Percentiles rank a stretch among this genome's conserved stretches.
Evolutionary conservation across 805 yeast species (phyloP).

Genomic region (Zygosaccharomyces bisporus): DNA sequence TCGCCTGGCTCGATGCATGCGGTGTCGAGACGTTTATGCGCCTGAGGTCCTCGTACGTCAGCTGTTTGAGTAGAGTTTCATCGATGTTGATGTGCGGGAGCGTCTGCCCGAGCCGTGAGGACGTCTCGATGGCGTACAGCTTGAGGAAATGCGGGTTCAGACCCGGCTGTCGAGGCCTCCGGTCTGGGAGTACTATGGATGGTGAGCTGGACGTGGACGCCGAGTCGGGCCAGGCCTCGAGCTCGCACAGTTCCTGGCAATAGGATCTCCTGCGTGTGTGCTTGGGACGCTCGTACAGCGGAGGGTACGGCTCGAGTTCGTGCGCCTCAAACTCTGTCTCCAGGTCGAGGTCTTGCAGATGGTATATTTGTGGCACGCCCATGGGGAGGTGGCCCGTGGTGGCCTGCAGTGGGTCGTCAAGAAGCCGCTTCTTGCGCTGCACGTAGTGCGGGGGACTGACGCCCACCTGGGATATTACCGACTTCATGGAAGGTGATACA

Average conservation of each 20-base stretch:
- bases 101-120: slow-evolving; percentile 21
- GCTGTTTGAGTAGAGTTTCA: slow-evolving; percentile 25
- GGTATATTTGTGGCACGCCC: slow-evolving; percentile 2
- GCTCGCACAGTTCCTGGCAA: slow-evolving; percentile 14
- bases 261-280: not conserved
- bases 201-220: not conserved
- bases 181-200: slow-evolving; percentile 20
- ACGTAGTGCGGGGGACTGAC: slow-evolving; percentile 1
- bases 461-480: slow-evolving; percentile 26
- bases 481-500: slow-evolving; percentile 27
- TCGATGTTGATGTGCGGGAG: slow-evolving; percentile 34
- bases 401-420: slow-evolving; percentile 3
- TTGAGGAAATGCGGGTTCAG: slow-evolving; percentile 31
- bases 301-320: slow-evolving; percentile 21
- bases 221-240: slow-evolving; percentile 31
- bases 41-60: slow-evolving; percentile 24
- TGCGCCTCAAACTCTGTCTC: slow-evolving; percentile 17
- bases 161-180: slow-evolving; percentile 27
- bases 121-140: slow-evolving; percentile 31
- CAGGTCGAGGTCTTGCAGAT: slow-evolving; percentile 25
- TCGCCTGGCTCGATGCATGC: slow-evolving; percentile 21
- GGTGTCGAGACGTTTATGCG: slow-evolving; percentile 19
- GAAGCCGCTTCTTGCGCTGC: slow-evolving; percentile 6
- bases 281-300: slow-evolving; percentile 22
- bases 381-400: slow-evolving; percentile 6